Evolutionary conservation across 495 filamentous ascomycete genomes (phyloP).

Genomic region (Choiromyces venosus): DNA sequence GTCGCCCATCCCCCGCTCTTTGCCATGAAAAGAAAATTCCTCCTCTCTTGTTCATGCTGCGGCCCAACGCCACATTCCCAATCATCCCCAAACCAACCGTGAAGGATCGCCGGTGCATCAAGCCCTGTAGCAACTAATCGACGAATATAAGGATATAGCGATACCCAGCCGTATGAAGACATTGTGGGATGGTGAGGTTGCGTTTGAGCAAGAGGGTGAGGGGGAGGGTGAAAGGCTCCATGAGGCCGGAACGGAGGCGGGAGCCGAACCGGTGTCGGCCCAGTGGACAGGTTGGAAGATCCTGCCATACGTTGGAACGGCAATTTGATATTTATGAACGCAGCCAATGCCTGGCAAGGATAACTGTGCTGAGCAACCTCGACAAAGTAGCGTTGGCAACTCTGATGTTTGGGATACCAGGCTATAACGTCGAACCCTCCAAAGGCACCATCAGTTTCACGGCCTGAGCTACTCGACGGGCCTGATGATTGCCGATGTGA

Average conservation of each 20-base stretch:
- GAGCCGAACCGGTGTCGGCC: constrained; percentile 37
- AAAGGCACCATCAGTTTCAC: constrained; percentile 35
- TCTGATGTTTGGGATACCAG: constrained; percentile 90
- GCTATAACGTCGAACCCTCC: constrained; percentile 72
- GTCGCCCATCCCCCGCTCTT: constrained; percentile 83
- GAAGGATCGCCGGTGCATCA: constrained; percentile 75
- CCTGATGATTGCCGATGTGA: background rate
- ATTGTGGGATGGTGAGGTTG: constrained; percentile 29
- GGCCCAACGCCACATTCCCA: constrained; percentile 73
- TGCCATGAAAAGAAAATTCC: constrained; percentile 91
- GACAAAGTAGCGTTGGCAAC: constrained; percentile 87
- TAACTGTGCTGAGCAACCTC: constrained; percentile 82
- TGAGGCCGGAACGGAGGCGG: constrained; percentile 34
- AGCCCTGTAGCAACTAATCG: constrained; percentile 87
- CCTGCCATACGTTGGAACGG: constrained; percentile 55
- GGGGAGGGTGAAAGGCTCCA: constrained; percentile 24
- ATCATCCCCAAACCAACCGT: constrained; percentile 92
- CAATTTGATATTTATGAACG: constrained; percentile 79
- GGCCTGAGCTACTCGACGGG: background rate
- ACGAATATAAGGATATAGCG: constrained; percentile 81
- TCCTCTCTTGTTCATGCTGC: constrained; percentile 79
- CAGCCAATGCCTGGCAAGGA: constrained; percentile 79
- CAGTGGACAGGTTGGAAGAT: constrained; percentile 39
- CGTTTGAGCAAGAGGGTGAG: constrained; percentile 11
- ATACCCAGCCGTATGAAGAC: constrained; percentile 51